Conservation (phyloP, 2,329 filamentous ascomycete species). For the Xylaria sp. region DNA sequence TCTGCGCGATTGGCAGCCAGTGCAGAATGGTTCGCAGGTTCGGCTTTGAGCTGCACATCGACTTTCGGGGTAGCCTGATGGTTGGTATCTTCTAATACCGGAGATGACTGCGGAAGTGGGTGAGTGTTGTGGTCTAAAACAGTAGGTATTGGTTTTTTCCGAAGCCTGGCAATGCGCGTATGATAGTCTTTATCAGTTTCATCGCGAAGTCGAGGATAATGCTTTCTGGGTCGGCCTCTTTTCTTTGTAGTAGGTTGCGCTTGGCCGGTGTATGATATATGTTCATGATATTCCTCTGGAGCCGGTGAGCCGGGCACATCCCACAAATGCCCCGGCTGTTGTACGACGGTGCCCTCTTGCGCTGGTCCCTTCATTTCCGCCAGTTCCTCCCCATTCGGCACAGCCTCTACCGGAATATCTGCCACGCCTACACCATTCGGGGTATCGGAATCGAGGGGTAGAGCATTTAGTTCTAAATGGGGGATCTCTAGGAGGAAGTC, state of each 20-base stretch:
- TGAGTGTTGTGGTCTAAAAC: not conserved
- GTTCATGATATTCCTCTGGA: not conserved
- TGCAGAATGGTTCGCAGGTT: not conserved
- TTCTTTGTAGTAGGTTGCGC: conserved; percentile 4
- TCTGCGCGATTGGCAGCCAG: not conserved
- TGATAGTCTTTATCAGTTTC: conserved; percentile 6
- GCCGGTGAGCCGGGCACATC: conserved; percentile 7
- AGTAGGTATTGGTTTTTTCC: conserved; percentile 2
- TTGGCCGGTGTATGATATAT: not conserved
- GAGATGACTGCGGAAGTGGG: not conserved
- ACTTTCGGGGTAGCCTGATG: not conserved
- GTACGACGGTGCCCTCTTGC: not conserved
- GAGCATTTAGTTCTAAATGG: not conserved
- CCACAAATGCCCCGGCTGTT: not conserved
- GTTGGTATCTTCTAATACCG: not conserved
- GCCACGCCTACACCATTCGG: not conserved
- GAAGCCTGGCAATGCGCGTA: conserved; percentile 2
- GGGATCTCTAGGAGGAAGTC: not conserved
- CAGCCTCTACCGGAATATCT: not conserved
- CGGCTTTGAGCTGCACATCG: not conserved
- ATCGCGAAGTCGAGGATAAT: not conserved
- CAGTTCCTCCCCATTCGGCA: not conserved
- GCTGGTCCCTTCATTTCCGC: not conserved
- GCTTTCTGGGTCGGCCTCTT: conserved; percentile 18
- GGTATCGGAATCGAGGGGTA: not conserved